A percentile compares a stretch with the other conserved stretches of the same genome.
These are phyloP conservation scores for Fraxinus xanthoxyloides DNA, from an alignment of 305 asterid species.

Conservation along the genomic window DNA sequence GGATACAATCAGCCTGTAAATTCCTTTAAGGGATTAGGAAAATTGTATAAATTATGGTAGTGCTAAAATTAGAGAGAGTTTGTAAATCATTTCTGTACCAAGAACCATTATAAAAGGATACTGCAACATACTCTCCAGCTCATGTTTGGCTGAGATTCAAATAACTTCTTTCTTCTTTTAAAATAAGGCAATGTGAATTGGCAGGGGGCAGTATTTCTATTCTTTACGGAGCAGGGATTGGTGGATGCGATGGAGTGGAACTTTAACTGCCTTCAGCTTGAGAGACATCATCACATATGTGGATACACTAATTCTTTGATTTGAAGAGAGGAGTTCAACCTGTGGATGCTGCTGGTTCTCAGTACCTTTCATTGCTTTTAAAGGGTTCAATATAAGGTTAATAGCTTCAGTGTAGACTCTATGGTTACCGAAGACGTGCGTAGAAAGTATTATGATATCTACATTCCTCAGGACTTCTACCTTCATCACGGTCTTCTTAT, in stretches of 20 bases:
- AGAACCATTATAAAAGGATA: too few species aligned
- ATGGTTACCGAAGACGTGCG: not conserved
- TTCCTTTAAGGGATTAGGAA: not conserved
- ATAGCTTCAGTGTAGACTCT: slow-evolving; percentile 1
- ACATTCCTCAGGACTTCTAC: too few species aligned
- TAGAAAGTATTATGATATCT: too few species aligned
- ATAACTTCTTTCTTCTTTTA: not conserved
- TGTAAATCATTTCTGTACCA: not conserved
- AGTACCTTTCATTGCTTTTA: slow-evolving; percentile 1
- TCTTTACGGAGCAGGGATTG: too few species aligned
- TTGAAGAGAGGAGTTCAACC: too few species aligned
- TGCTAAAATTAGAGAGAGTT: not conserved
- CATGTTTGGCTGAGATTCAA: not conserved
- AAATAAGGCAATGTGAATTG: too few species aligned
- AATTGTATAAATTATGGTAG: not conserved
- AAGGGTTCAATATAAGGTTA: slow-evolving; percentile 5
- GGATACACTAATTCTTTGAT: too few species aligned
- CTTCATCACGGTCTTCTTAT: too few species aligned
- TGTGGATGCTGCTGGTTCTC: not conserved
- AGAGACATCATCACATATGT: too few species aligned
- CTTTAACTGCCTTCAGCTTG: too few species aligned
- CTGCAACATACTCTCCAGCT: not conserved
- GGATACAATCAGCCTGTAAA: not conserved
- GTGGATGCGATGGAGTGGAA: too few species aligned
- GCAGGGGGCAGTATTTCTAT: too few species aligned